Evolutionary conservation across 495 filamentous ascomycete genomes (phyloP), one percentile per base, ranked within the genome.

Genomic region (Talaromyces nanjingensis): DNA sequence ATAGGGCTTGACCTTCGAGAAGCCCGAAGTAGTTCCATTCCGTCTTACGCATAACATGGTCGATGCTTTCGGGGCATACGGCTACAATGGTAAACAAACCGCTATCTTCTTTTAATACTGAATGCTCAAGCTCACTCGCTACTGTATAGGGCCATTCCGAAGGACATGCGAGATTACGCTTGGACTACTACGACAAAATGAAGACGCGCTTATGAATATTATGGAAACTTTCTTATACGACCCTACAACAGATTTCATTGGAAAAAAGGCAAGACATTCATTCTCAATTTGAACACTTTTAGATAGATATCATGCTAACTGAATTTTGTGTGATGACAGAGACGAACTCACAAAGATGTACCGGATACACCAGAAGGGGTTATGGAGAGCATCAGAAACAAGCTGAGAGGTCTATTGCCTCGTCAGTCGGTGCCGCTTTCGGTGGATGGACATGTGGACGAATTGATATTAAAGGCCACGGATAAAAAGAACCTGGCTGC

Each of bases 41-140:
- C 91, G 94, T 20, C 81, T 99, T 47, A 99, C 94, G 8, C 92
- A 97, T 74, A 98, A 99, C 76, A 98, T 99, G 93, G 81, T 93
- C 14, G 91, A 96, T 69, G 96, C 94, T 16, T 96, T 99, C 80
- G 94, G 94, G 16, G 88, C 94, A 34, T 91, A 93, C 69, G 89
- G 92, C 58, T 91, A 92, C 72, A 93, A 98, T 70, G 84, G 78
- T 79, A 55, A 34, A 63, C 62, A 22, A 49, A 14, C 12, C 27
- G 12, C 16, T 8, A 29, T 39, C 59, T 49, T 34, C 59, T 52
- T 12, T 52, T 12, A 55, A 9, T 8, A 37, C 12, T 60, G 37
- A 39, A 39, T 60, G 2, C 27, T 62, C 24, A 24, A 29, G 12
- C 45, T 62, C 16, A 53, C 24, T 31, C 58, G 11, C 20, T 33